These are phyloP conservation scores for Alternaria conjuncta DNA, from an alignment of 2,329 filamentous ascomycete species.

Conservation along the genomic window DNA sequence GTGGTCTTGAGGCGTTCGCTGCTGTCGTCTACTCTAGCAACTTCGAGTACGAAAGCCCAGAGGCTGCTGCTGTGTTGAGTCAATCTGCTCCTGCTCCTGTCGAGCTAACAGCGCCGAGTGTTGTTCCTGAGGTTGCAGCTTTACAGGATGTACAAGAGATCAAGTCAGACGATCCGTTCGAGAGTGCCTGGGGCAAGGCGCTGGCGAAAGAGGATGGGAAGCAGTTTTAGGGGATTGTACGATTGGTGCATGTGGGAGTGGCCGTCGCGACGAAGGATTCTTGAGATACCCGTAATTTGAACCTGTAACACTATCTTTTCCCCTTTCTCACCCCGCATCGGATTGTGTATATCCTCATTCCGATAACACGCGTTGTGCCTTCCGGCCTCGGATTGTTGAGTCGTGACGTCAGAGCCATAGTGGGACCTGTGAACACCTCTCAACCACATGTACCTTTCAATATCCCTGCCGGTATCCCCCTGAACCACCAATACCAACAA, in stretches of 20 bases:
- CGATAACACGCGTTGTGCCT: background rate
- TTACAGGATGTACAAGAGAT: conserved; percentile 54
- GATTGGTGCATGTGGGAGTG: conserved; percentile 6
- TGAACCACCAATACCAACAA: background rate
- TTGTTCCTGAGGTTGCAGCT: conserved; percentile 62
- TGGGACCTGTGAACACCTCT: background rate
- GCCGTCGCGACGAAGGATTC: conserved; percentile 6
- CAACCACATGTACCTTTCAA: background rate
- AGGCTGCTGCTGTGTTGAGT: conserved; percentile 25
- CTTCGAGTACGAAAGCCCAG: conserved; percentile 62
- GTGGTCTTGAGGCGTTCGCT: conserved; percentile 81
- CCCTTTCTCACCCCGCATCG: background rate
- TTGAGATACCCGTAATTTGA: conserved; percentile 29
- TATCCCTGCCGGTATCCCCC: background rate
- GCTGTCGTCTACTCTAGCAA: conserved; percentile 89
- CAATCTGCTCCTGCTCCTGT: conserved; percentile 50
- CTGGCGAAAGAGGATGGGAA: conserved; percentile 53
- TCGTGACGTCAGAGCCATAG: conserved; percentile 30
- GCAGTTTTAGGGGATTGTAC: conserved; percentile 8
- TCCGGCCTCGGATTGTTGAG: conserved; percentile 16
- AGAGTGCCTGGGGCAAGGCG: conserved; percentile 74
- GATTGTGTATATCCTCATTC: background rate
- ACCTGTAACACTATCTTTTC: background rate
- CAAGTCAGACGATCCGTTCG: conserved; percentile 61
- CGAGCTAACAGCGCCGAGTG: conserved; percentile 50